Evolutionary conservation across 2,329 filamentous ascomycete genomes (phyloP), one percentile per base, ranked within the genome.

Genomic region (Paradendryphiella salina): DNA sequence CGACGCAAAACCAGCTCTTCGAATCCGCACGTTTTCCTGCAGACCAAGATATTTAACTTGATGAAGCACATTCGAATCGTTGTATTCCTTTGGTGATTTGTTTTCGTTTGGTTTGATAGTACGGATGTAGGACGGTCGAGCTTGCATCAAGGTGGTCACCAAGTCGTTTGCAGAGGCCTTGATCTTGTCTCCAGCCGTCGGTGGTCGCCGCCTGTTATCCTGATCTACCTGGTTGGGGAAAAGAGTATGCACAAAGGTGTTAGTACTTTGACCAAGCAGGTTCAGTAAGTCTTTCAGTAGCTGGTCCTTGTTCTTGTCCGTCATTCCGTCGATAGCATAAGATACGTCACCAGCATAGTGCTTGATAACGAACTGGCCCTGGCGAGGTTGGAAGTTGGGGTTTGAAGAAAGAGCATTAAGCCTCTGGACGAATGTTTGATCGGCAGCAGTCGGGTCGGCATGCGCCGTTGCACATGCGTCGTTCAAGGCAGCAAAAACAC

Each of bases 91-190:
- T 0, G 91, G 88, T 2, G 92, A 96, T 75, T 97, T 99, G 79
- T 96, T 97, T 75, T 99, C 94, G 77, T 99, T 99, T 1, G 94
- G 94, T 76, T 99, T 99, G 78, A 99, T 97, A 0, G 94, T 99
- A 71, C 94, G 90, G 65, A 99, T 99, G 70, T 99, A 99, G 2
- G 92, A 96, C 1, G 94, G 94, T 63, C 94, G 90, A 49, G 91
- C 93, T 76, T 96, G 96, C 92, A 96, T 97, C 65, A 99, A 75
- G 1, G 94, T 97, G 1, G 92, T 85, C 1, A 99, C 94, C 15
- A 99, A 81, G 36, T 95, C 91, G 69, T 99, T 99, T 7, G 94
- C 94, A 15, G 94, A 97, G 5, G 85, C 80, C 72, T 93, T 94
- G 75, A 99, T 97, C 76, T 96, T 93, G 74, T 99, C 94, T 66